These are phyloP conservation scores for Petasospora rhodanensis DNA, from an alignment of 1,139 yeast species.

Conservation along the genomic window DNA sequence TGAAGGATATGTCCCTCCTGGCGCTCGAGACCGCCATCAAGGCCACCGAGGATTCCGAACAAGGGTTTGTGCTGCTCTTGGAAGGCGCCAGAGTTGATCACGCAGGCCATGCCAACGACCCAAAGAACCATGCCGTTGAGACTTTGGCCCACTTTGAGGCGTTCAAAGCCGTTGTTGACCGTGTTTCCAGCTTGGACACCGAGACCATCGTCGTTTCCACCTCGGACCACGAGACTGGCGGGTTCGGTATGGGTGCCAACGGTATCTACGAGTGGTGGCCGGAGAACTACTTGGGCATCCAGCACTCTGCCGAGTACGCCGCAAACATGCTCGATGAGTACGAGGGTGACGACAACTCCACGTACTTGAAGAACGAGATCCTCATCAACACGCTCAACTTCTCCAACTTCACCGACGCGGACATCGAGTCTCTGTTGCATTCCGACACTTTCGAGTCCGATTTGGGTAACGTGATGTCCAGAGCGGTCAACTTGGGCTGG, in stretches of 20 bases:
- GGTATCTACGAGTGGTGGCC: conserved; percentile 23
- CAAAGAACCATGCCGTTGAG: conserved; percentile 21
- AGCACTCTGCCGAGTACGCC: conserved; percentile 23
- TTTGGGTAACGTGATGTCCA: conserved; percentile 16
- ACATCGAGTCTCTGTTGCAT: conserved; percentile 12
- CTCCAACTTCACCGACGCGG: conserved; percentile 20
- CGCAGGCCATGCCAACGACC: conserved; percentile 24
- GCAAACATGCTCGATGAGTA: conserved; percentile 11
- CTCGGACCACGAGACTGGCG: conserved; percentile 27
- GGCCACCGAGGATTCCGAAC: conserved; percentile 22
- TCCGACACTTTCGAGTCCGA: conserved; percentile 13
- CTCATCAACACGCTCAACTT: conserved; percentile 17
- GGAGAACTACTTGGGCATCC: conserved; percentile 11
- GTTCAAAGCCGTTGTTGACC: conserved; percentile 24
- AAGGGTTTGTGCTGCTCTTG: conserved; percentile 23
- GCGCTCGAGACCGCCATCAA: conserved; percentile 23
- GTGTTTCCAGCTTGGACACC: conserved; percentile 20
- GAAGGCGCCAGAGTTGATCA: conserved; percentile 27
- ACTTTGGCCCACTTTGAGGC: conserved; percentile 21
- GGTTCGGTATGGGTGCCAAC: conserved; percentile 19
- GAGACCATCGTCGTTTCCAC: conserved; percentile 25
- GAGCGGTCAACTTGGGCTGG: conserved; percentile 22
- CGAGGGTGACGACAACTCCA: conserved; percentile 19
- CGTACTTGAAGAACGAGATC: conserved; percentile 16
- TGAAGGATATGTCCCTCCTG: conserved; percentile 20